Percentiles rank a stretch among this genome's conserved stretches.
Conservation (phyloP, 1,139 yeast species). For the Yamadazyma diospyri region DNA sequence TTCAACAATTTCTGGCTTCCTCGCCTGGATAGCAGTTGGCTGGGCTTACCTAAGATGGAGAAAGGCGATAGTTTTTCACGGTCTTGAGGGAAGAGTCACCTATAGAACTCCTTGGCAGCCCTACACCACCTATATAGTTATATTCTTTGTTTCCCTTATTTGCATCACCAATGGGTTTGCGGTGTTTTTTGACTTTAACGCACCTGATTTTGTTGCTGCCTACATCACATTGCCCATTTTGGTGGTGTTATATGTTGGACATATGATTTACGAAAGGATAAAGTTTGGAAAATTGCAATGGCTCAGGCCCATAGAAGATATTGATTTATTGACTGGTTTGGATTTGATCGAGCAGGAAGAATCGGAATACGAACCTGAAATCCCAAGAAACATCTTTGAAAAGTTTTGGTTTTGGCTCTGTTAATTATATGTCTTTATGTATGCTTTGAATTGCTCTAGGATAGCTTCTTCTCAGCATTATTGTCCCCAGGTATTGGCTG, state of each 20-base stretch:
- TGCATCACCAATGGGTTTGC: constrained; percentile 59
- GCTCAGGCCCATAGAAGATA: constrained; percentile 32
- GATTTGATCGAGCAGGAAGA: constrained; percentile 42
- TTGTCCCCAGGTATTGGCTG: neutral
- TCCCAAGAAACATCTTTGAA: constrained; percentile 32
- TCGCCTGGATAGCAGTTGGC: constrained; percentile 59
- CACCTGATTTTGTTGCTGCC: constrained; percentile 56
- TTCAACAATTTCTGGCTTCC: constrained; percentile 66
- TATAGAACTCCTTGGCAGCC: constrained; percentile 50
- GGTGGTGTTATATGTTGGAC: constrained; percentile 43
- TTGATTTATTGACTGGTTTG: constrained; percentile 45
- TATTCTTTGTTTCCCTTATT: constrained; percentile 41
- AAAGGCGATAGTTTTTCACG: constrained; percentile 44
- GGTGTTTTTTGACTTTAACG: constrained; percentile 51
- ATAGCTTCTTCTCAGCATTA: too few species aligned
- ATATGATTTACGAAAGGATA: constrained; percentile 28
- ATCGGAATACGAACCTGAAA: constrained; percentile 23
- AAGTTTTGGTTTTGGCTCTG: constrained; percentile 40
- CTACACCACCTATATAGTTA: constrained; percentile 48
- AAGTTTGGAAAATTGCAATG: constrained; percentile 18
- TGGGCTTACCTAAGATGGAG: constrained; percentile 52
- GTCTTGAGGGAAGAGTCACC: constrained; percentile 43
- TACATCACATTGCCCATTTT: constrained; percentile 60
- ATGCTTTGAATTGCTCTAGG: too few species aligned
- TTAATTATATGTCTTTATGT: too few species aligned